Percentiles rank a stretch among this genome's conserved stretches.
Conservation (phyloP, 208 protist species). For the Trypanosomatidae sp. region DNA sequence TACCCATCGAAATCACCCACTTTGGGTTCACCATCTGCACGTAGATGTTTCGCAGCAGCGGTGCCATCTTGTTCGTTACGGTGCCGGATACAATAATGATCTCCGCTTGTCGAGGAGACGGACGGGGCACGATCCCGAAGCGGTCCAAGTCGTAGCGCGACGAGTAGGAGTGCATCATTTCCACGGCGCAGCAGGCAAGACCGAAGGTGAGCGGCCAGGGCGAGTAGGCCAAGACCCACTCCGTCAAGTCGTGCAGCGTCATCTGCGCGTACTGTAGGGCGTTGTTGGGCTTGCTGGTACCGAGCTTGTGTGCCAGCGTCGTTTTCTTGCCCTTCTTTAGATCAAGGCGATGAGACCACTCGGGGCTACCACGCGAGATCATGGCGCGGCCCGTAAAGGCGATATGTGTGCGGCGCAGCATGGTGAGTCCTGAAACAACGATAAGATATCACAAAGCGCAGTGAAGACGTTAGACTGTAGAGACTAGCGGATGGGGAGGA, state of each 20-base stretch:
- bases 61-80: slow-evolving; percentile 99
- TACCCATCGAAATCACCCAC: slow-evolving; percentile 95
- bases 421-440: slow-evolving; percentile 7
- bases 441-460: background rate
- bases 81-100: slow-evolving; percentile 99
- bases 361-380: slow-evolving; percentile 90
- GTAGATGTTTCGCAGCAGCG: slow-evolving; percentile 97
- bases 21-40: slow-evolving; percentile 97
- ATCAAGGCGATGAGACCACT: slow-evolving; percentile 90
- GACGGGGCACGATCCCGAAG: slow-evolving; percentile 97
- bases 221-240: slow-evolving; percentile 93
- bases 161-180: slow-evolving; percentile 98
- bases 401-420: slow-evolving; percentile 67
- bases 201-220: slow-evolving; percentile 99
- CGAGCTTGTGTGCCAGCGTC: slow-evolving; percentile 86
- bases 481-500: background rate
- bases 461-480: background rate
- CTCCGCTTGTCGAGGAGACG: slow-evolving; percentile 96
- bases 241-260: slow-evolving; percentile 88
- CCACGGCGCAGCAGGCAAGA: slow-evolving; percentile 97
- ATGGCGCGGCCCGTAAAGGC: slow-evolving; percentile 81
- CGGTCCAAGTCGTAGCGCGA: slow-evolving; percentile 98
- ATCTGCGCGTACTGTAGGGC: slow-evolving; percentile 92
- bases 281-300: slow-evolving; percentile 92
- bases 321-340: slow-evolving; percentile 91